phyloP scores from a whole-genome alignment of 2,329 filamentous ascomycete genomes.

The Aotearoamyces nothofagi region DNA sequence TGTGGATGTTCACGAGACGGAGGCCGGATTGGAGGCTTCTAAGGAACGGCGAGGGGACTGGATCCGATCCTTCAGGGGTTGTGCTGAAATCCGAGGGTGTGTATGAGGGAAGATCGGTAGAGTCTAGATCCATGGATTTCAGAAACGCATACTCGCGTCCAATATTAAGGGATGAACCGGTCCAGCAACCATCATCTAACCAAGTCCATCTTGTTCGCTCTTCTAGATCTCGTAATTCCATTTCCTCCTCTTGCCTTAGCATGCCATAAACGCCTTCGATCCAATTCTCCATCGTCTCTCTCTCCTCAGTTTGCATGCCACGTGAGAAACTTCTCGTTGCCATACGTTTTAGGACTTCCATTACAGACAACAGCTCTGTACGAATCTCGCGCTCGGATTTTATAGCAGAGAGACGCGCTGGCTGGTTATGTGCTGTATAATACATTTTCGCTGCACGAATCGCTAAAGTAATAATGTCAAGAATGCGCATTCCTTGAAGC shows the following conservation, averaged over 20 bases:
- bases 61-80: slow-evolving; percentile 19
- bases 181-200: slow-evolving; percentile 64
- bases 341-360: slow-evolving; percentile 87
- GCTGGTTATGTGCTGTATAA: slow-evolving; percentile 83
- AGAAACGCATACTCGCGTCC: slow-evolving; percentile 75
- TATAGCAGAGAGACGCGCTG: slow-evolving; percentile 72
- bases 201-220: slow-evolving; percentile 62
- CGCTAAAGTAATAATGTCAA: slow-evolving; percentile 88
- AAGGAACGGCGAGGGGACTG: slow-evolving; percentile 61
- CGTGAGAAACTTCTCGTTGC: slow-evolving; percentile 74
- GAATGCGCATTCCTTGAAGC: slow-evolving; percentile 78
- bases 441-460: slow-evolving; percentile 93
- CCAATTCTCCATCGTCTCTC: slow-evolving; percentile 64
- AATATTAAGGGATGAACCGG: slow-evolving; percentile 53
- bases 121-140: slow-evolving; percentile 50
- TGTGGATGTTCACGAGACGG: slow-evolving; percentile 75
- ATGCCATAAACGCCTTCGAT: slow-evolving; percentile 64
- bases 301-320: slow-evolving; percentile 67
- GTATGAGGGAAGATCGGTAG: slow-evolving; percentile 52
- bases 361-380: slow-evolving; percentile 66
- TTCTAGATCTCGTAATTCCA: slow-evolving; percentile 56
- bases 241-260: slow-evolving; percentile 59
- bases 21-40: slow-evolving; percentile 62
- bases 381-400: slow-evolving; percentile 78
- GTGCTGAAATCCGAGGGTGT: slow-evolving; percentile 25